Evolutionary conservation across 2,329 filamentous ascomycete species (phyloP).

Genomic region (Ophiostoma quercus): DNA sequence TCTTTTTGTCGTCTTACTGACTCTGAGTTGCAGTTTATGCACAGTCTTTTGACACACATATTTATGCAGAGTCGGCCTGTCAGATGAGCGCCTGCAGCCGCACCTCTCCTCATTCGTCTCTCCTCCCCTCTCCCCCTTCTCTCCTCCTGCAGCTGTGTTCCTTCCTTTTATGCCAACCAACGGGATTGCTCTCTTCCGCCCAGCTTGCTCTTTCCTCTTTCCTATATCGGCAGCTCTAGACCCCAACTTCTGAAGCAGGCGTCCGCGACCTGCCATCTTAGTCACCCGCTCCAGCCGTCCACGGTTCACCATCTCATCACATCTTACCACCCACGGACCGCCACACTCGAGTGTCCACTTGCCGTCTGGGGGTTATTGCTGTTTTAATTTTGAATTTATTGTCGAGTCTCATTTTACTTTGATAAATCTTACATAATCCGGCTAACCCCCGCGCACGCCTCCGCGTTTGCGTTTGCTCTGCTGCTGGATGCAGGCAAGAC

Average conservation of each 20-base stretch:
- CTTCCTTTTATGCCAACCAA: not conserved
- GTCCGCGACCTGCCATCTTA: not conserved
- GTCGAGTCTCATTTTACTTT: not conserved
- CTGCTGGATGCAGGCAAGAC: not conserved
- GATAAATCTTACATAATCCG: not conserved
- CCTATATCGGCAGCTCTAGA: not conserved
- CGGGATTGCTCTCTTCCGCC: not conserved
- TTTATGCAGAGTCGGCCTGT: not conserved
- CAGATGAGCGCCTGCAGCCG: not conserved
- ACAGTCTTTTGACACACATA: not conserved
- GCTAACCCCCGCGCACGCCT: not conserved
- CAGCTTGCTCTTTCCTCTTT: not conserved
- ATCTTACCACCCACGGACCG: not conserved
- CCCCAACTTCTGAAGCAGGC: not conserved
- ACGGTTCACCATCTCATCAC: not conserved
- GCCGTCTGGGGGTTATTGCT: not conserved
- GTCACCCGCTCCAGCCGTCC: not conserved
- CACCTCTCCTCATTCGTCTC: not conserved
- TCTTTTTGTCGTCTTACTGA: not conserved
- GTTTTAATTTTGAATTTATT: not conserved
- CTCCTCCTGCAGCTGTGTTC: not conserved
- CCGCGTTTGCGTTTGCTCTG: not conserved
- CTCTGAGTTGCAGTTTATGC: not conserved
- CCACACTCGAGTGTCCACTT: slow-evolving; percentile 2
- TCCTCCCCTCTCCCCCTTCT: not conserved